Evolutionary conservation across 1,284 basidiomycete species (phyloP).

Genomic region (Boletus semigastroideus): DNA sequence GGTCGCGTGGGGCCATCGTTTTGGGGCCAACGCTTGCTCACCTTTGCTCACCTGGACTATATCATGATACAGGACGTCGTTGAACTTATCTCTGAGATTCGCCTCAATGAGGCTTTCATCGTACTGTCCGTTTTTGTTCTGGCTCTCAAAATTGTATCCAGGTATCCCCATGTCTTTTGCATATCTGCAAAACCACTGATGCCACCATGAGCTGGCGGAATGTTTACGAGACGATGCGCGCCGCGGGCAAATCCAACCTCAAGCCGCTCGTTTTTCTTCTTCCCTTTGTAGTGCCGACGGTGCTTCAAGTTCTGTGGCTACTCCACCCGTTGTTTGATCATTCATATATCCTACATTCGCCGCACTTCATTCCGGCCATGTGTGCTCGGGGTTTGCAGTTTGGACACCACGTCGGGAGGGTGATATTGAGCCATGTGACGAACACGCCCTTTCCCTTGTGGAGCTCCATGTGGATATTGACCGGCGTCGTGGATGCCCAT

Average conservation of each 20-base stretch:
- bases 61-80: slow-evolving; percentile 50
- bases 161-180: slow-evolving; percentile 37
- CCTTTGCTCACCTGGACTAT: slow-evolving; percentile 57
- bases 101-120: slow-evolving; percentile 89
- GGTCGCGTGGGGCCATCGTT: slow-evolving; percentile 62
- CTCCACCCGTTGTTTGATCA: slow-evolving; percentile 58
- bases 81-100: slow-evolving; percentile 58
- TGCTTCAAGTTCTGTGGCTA: slow-evolving; percentile 80
- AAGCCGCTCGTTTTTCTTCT: slow-evolving; percentile 74
- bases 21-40: slow-evolving; percentile 81
- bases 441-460: slow-evolving; percentile 82
- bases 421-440: slow-evolving; percentile 94
- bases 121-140: slow-evolving; percentile 75
- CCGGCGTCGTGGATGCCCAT: slow-evolving; percentile 83
- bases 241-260: slow-evolving; percentile 39
- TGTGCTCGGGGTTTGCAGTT: slow-evolving; percentile 89
- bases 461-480: slow-evolving; percentile 88
- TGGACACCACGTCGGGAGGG: slow-evolving; percentile 84
- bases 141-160: slow-evolving; percentile 78
- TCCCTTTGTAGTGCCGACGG: slow-evolving; percentile 74
- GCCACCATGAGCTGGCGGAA: slow-evolving; percentile 61
- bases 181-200: slow-evolving; percentile 7
- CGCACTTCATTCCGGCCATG: slow-evolving; percentile 83
- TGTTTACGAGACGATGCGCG: slow-evolving; percentile 56
- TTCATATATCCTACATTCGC: slow-evolving; percentile 58